Base-by-base conservation (phyloP, 306 rosid species). In the Prunus kanzakura region DNA sequence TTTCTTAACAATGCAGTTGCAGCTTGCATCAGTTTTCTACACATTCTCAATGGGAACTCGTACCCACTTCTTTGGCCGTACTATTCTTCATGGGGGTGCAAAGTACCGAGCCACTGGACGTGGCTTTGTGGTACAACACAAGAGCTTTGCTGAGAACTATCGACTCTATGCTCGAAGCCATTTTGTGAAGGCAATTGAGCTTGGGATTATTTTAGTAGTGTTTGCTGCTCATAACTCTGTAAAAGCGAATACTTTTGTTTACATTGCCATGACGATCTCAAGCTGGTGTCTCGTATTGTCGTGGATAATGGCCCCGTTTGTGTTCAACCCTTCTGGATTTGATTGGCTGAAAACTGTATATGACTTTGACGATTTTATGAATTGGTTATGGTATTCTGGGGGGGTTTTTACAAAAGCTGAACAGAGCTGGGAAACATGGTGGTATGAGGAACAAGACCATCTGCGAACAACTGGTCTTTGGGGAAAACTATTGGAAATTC, bases 341-440 rank as follows among this genome's bases (percentile, higher is more conserved):
- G 98, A 94, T 86, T 94, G 98, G 97, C 90, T 94, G 87, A 94
- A 94, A 72, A 90, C 97, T n/a, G 98, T 94, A 4, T 91, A 94
- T 41, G 98, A 94, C 85, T 94, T 88, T 56, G 93, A 85, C 19
- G 92, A 86, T 85, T 94, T 94, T 78, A 64, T 94, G 74, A 84
- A 75, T 78, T 94, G 98, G 98, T 68, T 91, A 79, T 94, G 96
- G 96, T 81, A 68, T 82, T 79, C 91, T 1, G 91, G 98, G 51
- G 97, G 96, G 74, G 82, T 81, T 29, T 90, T 90, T 76, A 71
- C 80, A 61, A 87, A 89, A 76, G 88, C 89, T 52, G 98, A 91
- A 65, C 82, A 78, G 71, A 90, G 98, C 90, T 94, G 98, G 98
- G 94, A 88, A 84, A 84, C 91, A 70, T 94, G 98, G 98, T 94